Percentiles rank a stretch among this genome's conserved stretches.
phyloP scores from a whole-genome alignment of 441 rosid species.

The Populus hybrid region DNA sequence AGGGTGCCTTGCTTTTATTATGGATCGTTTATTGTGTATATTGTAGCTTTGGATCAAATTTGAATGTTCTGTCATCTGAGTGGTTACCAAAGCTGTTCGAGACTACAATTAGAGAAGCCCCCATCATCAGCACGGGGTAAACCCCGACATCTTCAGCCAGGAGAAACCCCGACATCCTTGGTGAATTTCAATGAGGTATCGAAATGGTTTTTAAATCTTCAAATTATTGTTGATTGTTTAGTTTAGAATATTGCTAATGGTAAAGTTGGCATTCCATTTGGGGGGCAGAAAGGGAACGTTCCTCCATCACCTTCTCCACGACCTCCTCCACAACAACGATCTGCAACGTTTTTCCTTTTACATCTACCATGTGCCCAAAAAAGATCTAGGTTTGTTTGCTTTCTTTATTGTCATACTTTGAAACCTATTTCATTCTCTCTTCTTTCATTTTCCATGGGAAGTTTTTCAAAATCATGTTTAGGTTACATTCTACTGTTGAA shows the following conservation, averaged over 20 bases:
- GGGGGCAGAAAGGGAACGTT: constrained; percentile 68
- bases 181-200: constrained; percentile 48
- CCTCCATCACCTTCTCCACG: constrained; percentile 57
- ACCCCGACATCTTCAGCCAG: constrained; percentile 34
- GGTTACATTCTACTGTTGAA: not conserved
- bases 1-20: constrained; percentile 15
- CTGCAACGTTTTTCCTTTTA: constrained; percentile 76
- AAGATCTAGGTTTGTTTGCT: constrained; percentile 48
- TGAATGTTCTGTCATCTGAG: constrained; percentile 16
- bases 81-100: constrained; percentile 55
- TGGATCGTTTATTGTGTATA: not conserved
- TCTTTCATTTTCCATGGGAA: not conserved
- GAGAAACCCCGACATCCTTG: constrained; percentile 34
- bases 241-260: not conserved
- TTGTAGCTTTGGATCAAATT: constrained; percentile 13
- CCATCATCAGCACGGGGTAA: constrained; percentile 45
- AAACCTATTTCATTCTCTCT: not conserved
- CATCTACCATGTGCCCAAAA: constrained; percentile 49
- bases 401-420: not conserved
- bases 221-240: not conserved
- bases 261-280: constrained; percentile 1
- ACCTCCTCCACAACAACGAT: constrained; percentile 60
- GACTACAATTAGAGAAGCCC: constrained; percentile 70
- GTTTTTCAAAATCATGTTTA: not conserved
- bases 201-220: not conserved